Conservation (phyloP, 441 rosid species). For the Jatropha podagrica region DNA sequence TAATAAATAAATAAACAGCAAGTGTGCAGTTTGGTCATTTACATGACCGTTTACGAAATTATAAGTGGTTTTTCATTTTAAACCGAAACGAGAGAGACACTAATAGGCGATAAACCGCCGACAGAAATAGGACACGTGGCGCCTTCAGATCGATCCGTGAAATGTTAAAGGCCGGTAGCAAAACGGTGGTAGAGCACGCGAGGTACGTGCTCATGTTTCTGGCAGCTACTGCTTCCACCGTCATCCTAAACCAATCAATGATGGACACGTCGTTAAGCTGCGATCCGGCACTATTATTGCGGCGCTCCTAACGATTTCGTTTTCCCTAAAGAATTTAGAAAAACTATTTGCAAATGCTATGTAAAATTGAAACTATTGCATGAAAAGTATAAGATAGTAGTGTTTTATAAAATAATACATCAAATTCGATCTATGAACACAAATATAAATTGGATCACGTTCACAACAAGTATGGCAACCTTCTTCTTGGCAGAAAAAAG, state of each 20-base stretch:
- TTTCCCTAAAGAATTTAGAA: too few relatives aligned
- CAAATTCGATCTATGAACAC: too few relatives aligned
- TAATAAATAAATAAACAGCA: neutral
- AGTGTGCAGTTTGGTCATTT: slow-evolving; percentile 19
- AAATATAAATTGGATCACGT: too few relatives aligned
- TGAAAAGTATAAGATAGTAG: too few relatives aligned
- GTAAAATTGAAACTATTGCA: too few relatives aligned
- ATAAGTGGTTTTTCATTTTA: neutral
- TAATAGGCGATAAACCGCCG: neutral
- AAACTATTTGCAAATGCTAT: too few relatives aligned
- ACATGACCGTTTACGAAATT: neutral
- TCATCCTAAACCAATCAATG: neutral
- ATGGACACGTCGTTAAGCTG: neutral
- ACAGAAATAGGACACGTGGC: slow-evolving; percentile 17
- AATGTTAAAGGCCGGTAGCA: neutral
- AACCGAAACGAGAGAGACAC: neutral
- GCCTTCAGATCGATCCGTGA: neutral
- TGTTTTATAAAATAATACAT: too few relatives aligned
- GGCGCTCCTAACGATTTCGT: slow-evolving; percentile 26
- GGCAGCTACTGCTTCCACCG: slow-evolving; percentile 10
- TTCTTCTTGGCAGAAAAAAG: too few relatives aligned
- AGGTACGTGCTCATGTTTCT: slow-evolving; percentile 6
- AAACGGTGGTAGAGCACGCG: neutral
- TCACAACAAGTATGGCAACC: too few relatives aligned
- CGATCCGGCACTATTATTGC: neutral